Conservation (phyloP, 176 grass and related monocot genomes). For the Oryza longistaminata region DNA sequence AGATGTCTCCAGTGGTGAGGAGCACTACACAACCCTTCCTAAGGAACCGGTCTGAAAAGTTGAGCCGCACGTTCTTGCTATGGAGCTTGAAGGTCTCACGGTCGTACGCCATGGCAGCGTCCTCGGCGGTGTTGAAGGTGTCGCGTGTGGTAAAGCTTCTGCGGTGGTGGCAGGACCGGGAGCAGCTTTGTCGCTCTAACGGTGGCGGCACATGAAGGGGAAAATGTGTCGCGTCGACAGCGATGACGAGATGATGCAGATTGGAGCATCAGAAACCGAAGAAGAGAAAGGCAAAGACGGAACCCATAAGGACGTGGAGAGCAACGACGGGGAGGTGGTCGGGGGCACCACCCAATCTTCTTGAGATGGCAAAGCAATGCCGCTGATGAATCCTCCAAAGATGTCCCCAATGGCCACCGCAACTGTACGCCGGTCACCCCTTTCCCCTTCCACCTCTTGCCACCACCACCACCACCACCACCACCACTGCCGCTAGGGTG, state of each 20-base stretch:
- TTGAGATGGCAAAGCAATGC: constrained; percentile 49
- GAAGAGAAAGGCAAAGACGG: constrained; percentile 48
- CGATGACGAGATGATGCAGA: neutral
- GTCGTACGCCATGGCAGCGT: constrained; percentile 94
- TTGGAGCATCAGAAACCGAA: constrained; percentile 3
- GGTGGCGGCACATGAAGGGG: constrained; percentile 59
- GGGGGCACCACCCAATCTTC: constrained; percentile 56
- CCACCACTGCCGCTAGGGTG: neutral
- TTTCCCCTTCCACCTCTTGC: constrained; percentile 44
- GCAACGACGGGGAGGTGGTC: constrained; percentile 37
- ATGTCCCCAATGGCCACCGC: constrained; percentile 43
- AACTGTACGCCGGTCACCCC: too few species aligned
- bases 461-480: constrained; percentile 22
- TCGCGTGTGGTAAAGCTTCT: constrained; percentile 91
- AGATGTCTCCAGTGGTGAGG: too few species aligned
- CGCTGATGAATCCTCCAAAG: constrained; percentile 48
- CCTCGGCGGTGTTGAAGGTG: constrained; percentile 92
- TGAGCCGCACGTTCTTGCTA: constrained; percentile 85
- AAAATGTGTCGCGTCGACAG: constrained; percentile 52
- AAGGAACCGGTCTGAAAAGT: constrained; percentile 87
- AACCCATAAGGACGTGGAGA: constrained; percentile 39
- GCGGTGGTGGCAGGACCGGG: constrained; percentile 33
- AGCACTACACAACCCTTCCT: constrained; percentile 42
- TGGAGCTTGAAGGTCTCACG: constrained; percentile 81
- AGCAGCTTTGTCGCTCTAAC: constrained; percentile 41